Base-by-base conservation (phyloP, 352 stramenopile genomes). In the Globisporangium nagaii region DNA sequence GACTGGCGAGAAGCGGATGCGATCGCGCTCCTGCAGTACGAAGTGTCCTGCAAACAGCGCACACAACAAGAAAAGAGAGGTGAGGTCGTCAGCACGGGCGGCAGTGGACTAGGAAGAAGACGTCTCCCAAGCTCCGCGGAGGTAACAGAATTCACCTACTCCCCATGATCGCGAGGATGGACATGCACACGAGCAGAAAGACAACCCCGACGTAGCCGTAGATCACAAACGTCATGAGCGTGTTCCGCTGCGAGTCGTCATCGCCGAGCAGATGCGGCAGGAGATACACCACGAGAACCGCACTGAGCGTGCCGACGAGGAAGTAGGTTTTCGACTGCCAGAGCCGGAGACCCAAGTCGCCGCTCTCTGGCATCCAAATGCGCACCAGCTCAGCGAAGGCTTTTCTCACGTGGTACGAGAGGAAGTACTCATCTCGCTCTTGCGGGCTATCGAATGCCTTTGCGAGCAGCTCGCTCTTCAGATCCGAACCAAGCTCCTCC, bases 331-430 rank as follows among this genome's bases (percentile, higher is more conserved):
- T 68, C 37, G 64, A 62, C 48, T 86, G 73, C 75, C 73, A 86
- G 5, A 84, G 45, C 8, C 41, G 53, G 9, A 84, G 52, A 2
- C 75, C 73, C 11, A 86, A 35, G 35, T 67, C 79, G 41, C 75
- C 75, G 43, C 71, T 84, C 31, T 81, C 70, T 1, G 73, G 68
- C 75, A 86, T 86, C 75, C 73, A 86, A 1, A 84, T 68, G 24
- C 70, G 70, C 10, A 75, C 51, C 3, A 86, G 55, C 43, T 86
- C 73, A 20, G 62, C 53, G 0, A 72, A 39, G 0, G 66, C 75
- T 53, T 82, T 81, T 30, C 43, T 58, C 9, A 75, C 52, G 37
- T 86, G 75, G 9, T 66, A 65, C 5, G 62, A 61, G 10, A 73
- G 43, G 22, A 71, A 83, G 11, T 76, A 83, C 30, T 75, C 62